Evolutionary conservation across 202 grass and related monocot genomes (phyloP).

Genomic region (Zizania palustris): DNA sequence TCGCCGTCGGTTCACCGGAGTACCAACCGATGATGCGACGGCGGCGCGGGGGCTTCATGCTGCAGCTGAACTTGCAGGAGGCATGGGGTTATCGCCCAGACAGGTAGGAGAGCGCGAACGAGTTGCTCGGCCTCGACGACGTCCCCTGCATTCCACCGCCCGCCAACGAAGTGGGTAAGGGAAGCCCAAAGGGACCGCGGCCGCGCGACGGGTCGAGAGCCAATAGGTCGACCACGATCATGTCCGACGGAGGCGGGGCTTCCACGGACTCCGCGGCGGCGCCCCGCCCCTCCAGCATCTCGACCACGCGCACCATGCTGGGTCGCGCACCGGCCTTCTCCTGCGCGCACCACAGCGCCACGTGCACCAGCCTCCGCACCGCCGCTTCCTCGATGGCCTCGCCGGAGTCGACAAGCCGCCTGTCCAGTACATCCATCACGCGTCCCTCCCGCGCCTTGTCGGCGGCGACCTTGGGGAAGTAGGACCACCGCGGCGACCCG

Average conservation of each 20-base stretch:
- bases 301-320: constrained; percentile 54
- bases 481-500: constrained; percentile 45
- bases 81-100: constrained; percentile 29
- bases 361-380: constrained; percentile 50
- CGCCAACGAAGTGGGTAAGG: not conserved
- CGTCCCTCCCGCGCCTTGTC: constrained; percentile 46
- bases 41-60: too few species aligned
- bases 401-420: constrained; percentile 7
- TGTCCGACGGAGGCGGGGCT: constrained; percentile 50
- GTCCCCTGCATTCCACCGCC: not conserved
- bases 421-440: constrained; percentile 49
- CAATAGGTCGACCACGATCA: constrained; percentile 45
- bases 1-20: too few species aligned
- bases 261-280: constrained; percentile 19
- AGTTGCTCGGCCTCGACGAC: constrained; percentile 33
- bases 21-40: too few species aligned
- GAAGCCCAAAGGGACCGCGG: constrained; percentile 4
- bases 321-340: constrained; percentile 57
- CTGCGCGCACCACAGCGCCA: constrained; percentile 70
- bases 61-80: not conserved
- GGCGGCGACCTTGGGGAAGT: constrained; percentile 54
- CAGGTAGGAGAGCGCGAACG: constrained; percentile 50
- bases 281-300: constrained; percentile 58
- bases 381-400: constrained; percentile 33
- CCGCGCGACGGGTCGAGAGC: constrained; percentile 8